These are phyloP conservation scores for Podospora pseudopauciseta DNA, from an alignment of 495 filamentous ascomycete species.

Conservation along the genomic window DNA sequence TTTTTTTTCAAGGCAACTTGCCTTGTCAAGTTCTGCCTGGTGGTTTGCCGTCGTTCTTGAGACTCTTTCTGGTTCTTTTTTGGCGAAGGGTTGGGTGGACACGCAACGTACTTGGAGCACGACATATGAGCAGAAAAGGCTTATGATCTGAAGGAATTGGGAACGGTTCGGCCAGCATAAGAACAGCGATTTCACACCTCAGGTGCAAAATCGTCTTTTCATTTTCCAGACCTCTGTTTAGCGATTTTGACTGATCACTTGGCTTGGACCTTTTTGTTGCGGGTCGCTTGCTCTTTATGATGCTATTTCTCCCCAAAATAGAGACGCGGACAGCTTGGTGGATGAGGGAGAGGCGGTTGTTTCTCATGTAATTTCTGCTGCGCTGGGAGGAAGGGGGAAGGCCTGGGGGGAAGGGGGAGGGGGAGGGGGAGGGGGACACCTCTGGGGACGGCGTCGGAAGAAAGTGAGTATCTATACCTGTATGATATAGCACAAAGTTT, in stretches of 20 bases:
- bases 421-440: neutral
- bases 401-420: too few species aligned
- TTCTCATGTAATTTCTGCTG: neutral
- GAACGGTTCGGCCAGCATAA: neutral
- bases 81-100: neutral
- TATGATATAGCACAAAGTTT: neutral
- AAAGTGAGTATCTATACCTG: neutral
- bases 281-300: neutral
- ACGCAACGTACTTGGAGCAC: neutral
- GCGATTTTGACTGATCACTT: neutral
- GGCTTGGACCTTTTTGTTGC: neutral
- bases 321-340: neutral
- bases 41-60: conserved; percentile 15
- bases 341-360: neutral
- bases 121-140: neutral
- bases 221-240: neutral
- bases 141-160: neutral
- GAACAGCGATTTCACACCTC: neutral
- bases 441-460: neutral
- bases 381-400: neutral
- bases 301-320: neutral
- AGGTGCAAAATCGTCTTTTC: neutral
- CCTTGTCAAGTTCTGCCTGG: neutral
- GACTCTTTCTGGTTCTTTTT: conserved; percentile 9
- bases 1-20: neutral